phyloP scores from a whole-genome alignment of 805 yeast genomes.

The Myxozyma geophila region DNA sequence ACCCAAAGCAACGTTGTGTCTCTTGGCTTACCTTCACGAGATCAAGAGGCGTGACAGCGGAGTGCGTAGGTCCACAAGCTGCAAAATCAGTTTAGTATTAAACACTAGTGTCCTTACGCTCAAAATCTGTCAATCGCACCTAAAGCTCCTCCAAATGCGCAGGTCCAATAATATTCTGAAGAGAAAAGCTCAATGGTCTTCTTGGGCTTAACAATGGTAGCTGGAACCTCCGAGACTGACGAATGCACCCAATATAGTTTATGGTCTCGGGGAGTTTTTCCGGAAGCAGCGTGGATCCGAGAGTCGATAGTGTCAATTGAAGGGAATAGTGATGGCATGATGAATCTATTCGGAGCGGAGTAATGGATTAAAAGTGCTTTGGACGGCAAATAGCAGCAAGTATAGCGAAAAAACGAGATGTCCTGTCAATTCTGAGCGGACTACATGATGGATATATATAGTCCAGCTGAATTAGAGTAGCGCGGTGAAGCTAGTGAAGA shows the following conservation, averaged over 20 bases:
- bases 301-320: conserved; percentile 2
- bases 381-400: neutral
- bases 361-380: neutral
- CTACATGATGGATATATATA: neutral
- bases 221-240: neutral
- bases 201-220: neutral
- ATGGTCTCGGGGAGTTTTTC: neutral
- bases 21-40: conserved; percentile 61
- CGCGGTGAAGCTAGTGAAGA: no score
- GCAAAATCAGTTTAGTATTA: conserved; percentile 5
- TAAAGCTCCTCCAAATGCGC: conserved; percentile 74
- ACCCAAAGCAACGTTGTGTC: no score
- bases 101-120: no score
- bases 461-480: no score
- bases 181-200: conserved; percentile 57
- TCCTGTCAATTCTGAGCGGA: neutral
- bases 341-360: neutral
- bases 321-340: conserved; percentile 4
- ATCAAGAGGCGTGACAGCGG: conserved; percentile 90
- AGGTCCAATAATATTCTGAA: conserved; percentile 69
- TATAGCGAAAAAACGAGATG: neutral
- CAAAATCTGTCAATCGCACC: conserved; percentile 31
- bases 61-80: conserved; percentile 97
- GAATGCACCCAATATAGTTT: neutral
- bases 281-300: neutral